Evolutionary conservation across 257 asterid genomes (phyloP).

Genomic region (Handroanthus guayacan): DNA sequence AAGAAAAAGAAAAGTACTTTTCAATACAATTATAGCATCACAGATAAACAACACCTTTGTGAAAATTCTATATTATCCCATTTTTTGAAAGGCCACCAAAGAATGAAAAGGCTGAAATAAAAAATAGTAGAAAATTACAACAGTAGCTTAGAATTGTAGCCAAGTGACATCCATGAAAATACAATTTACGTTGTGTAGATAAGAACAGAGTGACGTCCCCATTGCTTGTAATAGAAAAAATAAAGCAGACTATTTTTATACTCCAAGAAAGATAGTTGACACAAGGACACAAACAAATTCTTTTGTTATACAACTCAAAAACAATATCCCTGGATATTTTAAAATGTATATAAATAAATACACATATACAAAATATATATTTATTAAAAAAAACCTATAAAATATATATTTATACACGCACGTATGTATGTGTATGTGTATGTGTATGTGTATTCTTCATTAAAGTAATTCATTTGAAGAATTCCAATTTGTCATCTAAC

Average conservation of each 20-base stretch:
- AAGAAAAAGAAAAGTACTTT: not conserved
- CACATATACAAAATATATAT: not conserved
- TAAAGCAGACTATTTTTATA: slow-evolving; percentile 27
- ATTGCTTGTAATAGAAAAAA: slow-evolving; percentile 23
- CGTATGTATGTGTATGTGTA: no score
- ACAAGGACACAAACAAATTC: slow-evolving; percentile 35
- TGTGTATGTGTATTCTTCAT: no score
- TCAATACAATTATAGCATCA: slow-evolving; percentile 24
- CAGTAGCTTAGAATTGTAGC: slow-evolving; percentile 32
- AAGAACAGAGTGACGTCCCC: slow-evolving; percentile 42
- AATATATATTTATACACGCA: no score
- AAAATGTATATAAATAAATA: not conserved
- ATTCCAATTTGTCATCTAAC: not conserved
- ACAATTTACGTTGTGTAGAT: slow-evolving; percentile 32
- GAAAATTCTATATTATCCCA: slow-evolving; percentile 8
- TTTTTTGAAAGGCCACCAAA: slow-evolving; percentile 26
- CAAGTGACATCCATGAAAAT: not conserved
- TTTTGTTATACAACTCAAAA: slow-evolving; percentile 12
- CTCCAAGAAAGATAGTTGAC: slow-evolving; percentile 41
- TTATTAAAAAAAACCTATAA: not conserved
- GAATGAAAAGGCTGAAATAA: slow-evolving; percentile 13
- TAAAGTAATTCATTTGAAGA: not conserved
- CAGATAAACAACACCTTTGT: slow-evolving; percentile 17
- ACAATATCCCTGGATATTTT: no score
- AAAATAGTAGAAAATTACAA: slow-evolving; percentile 6